Evolutionary conservation across 2,329 filamentous ascomycete species (phyloP).

Genomic region (Arthrobotrys sphaeroides): DNA sequence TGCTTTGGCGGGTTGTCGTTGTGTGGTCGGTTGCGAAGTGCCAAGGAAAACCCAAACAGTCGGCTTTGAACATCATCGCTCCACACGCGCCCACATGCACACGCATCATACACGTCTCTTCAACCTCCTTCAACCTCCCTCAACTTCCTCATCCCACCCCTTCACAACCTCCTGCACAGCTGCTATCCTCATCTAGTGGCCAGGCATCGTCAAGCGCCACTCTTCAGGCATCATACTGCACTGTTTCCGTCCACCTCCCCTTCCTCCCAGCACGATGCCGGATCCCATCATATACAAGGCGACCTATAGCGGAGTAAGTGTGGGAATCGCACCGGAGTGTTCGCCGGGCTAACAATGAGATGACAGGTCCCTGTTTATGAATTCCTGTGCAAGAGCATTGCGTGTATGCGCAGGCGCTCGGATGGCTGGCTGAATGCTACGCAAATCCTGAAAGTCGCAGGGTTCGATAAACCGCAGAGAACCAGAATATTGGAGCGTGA

Average conservation of each 20-base stretch:
- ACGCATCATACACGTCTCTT: slow-evolving; percentile 31
- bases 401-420: slow-evolving; percentile 81
- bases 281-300: slow-evolving; percentile 70
- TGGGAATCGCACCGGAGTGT: not conserved
- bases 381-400: slow-evolving; percentile 84
- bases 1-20: not conserved
- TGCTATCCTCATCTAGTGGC: not conserved
- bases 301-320: slow-evolving; percentile 72
- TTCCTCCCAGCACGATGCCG: slow-evolving; percentile 34
- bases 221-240: too few relatives aligned
- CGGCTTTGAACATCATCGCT: slow-evolving; percentile 3
- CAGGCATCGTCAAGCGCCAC: not conserved
- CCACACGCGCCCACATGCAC: slow-evolving; percentile 52
- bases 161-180: not conserved
- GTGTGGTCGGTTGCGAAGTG: not conserved
- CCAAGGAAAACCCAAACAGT: slow-evolving; percentile 11
- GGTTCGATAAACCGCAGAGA: slow-evolving; percentile 94
- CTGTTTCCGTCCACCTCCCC: not conserved
- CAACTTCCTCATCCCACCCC: not conserved
- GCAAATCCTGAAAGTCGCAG: slow-evolving; percentile 95
- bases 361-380: slow-evolving; percentile 91
- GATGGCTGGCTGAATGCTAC: slow-evolving; percentile 99
- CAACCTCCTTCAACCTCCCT: not conserved
- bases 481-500: slow-evolving; percentile 95
- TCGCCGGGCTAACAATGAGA: slow-evolving; percentile 33